phyloP scores from a whole-genome alignment of 192 early-diverging fungal genomes.

The Coemansia sp. region DNA sequence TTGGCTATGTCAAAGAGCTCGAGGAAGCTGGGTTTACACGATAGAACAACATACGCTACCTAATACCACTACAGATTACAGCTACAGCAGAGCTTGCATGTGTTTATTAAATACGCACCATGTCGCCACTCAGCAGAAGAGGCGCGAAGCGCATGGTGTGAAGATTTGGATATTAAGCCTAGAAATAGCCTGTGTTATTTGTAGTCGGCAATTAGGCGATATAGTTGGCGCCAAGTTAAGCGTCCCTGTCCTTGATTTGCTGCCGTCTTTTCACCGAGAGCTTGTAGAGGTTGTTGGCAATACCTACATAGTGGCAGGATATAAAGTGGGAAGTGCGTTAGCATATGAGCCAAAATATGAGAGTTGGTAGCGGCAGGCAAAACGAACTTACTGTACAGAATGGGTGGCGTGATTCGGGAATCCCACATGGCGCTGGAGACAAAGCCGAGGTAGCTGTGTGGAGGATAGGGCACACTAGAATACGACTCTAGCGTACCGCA shows the following conservation, averaged over 20 bases:
- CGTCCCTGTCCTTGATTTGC: neutral
- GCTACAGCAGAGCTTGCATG: too few species aligned
- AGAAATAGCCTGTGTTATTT: neutral
- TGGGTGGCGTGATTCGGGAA: slow-evolving; percentile 36
- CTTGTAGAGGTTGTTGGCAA: slow-evolving; percentile 52
- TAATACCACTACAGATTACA: neutral
- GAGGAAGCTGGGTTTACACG: slow-evolving; percentile 59
- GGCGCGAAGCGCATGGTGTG: too few species aligned
- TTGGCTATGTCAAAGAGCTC: slow-evolving; percentile 75
- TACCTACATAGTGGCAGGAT: slow-evolving; percentile 19
- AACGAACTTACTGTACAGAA: slow-evolving; percentile 39
- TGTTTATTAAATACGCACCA: neutral
- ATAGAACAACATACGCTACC: slow-evolving; percentile 5
- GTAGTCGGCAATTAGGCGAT: too few species aligned
- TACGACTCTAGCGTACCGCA: slow-evolving; percentile 59
- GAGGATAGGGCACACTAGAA: slow-evolving; percentile 43
- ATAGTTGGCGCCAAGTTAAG: neutral
- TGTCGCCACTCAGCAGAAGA: too few species aligned
- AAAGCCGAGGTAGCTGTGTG: slow-evolving; percentile 52
- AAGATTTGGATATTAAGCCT: neutral
- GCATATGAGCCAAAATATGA: neutral
- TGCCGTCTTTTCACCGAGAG: slow-evolving; percentile 33
- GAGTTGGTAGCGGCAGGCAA: neutral
- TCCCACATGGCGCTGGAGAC: slow-evolving; percentile 44
- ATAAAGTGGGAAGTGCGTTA: neutral